phyloP scores from a whole-genome alignment of 768 basidiomycete species.

The Termitomyces sp. region DNA sequence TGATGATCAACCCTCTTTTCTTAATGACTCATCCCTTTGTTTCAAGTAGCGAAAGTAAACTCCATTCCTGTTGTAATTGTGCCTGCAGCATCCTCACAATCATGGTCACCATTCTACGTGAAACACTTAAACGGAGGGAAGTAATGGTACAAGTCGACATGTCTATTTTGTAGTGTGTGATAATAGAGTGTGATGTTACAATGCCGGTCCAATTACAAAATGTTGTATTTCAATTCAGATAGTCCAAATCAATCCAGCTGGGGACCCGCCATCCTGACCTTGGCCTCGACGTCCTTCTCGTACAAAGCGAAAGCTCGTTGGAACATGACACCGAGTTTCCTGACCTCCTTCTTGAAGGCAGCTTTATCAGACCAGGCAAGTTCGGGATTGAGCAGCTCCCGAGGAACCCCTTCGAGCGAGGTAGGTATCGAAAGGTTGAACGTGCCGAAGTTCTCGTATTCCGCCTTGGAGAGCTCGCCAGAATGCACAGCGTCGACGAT shows the following conservation, averaged over 20 bases:
- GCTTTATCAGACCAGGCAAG: constrained; percentile 87
- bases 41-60: too few species aligned
- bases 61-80: too few species aligned
- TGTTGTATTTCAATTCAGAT: neutral
- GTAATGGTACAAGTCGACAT: neutral
- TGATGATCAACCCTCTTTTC: too few species aligned
- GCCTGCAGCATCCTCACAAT: too few species aligned
- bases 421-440: constrained; percentile 89
- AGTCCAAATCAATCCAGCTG: constrained; percentile 20
- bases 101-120: too few species aligned
- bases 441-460: constrained; percentile 78
- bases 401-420: constrained; percentile 77
- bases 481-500: constrained; percentile 98
- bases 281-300: constrained; percentile 76
- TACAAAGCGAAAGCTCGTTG: constrained; percentile 90
- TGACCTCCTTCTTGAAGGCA: constrained; percentile 83
- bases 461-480: constrained; percentile 81
- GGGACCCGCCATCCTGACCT: constrained; percentile 83
- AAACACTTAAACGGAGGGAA: too few species aligned
- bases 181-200: constrained; percentile 1
- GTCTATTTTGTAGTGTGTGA: constrained; percentile 7
- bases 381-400: constrained; percentile 84
- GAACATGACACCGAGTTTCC: constrained; percentile 93
- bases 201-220: constrained; percentile 5
- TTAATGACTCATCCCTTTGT: too few species aligned